A percentile compares a stretch with the other conserved stretches of the same genome.
These are phyloP conservation scores for Arachis hypogaea DNA, from an alignment of 306 rosid species.

Conservation along the genomic window DNA sequence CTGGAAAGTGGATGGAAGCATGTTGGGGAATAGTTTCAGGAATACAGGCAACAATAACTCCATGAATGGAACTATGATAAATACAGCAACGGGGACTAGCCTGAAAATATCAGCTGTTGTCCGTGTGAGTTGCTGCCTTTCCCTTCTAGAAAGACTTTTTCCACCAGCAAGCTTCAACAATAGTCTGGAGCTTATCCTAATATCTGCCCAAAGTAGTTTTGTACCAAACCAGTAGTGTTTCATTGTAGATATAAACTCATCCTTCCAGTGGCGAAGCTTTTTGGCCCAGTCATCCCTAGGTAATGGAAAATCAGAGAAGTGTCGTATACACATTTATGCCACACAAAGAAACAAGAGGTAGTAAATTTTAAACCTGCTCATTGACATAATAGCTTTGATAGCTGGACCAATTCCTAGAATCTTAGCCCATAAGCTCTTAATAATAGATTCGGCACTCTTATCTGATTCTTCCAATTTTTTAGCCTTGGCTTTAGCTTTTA, in stretches of 20 bases:
- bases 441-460: slow-evolving; percentile 45
- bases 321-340: not conserved
- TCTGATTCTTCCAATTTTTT: slow-evolving; percentile 65
- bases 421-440: slow-evolving; percentile 60
- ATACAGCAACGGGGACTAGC: slow-evolving; percentile 85
- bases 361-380: slow-evolving; percentile 70
- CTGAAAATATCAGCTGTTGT: slow-evolving; percentile 87
- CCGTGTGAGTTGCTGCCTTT: slow-evolving; percentile 87
- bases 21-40: slow-evolving; percentile 82
- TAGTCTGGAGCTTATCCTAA: slow-evolving; percentile 75
- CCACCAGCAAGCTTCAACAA: slow-evolving; percentile 79
- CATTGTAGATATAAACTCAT: slow-evolving; percentile 66
- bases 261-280: slow-evolving; percentile 66
- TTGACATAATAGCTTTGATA: slow-evolving; percentile 67
- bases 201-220: slow-evolving; percentile 79
- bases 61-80: slow-evolving; percentile 85
- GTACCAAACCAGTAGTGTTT: slow-evolving; percentile 89
- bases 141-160: slow-evolving; percentile 86
- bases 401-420: slow-evolving; percentile 81
- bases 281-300: slow-evolving; percentile 88
- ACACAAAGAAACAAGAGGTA: slow-evolving; percentile 33
- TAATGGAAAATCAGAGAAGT: slow-evolving; percentile 40
- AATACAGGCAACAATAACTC: slow-evolving; percentile 79
- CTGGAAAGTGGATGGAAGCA: slow-evolving; percentile 90
- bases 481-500: slow-evolving; percentile 82